Base-by-base conservation (phyloP, 78 protist genomes). In the Chrysochromulina parva region DNA sequence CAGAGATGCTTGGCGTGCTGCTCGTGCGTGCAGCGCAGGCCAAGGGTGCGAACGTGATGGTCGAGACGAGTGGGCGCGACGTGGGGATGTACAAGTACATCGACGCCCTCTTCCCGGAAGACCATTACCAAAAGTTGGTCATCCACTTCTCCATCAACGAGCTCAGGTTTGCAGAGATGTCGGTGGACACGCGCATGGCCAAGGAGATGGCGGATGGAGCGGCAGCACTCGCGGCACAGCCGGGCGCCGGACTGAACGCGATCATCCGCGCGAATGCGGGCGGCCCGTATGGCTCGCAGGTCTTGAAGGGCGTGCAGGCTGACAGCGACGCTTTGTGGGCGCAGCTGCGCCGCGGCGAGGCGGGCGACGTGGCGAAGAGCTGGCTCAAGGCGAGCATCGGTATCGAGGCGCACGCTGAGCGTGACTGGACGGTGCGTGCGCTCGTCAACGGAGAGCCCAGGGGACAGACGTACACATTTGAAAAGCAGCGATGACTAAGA, bases 11-110 rank as follows among this genome's bases (percentile, higher is more conserved):
- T 6, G 89, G 89, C 24, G 89, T 47, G 76, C 10, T 85, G 89
- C 57, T 85, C 26, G 76, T 85, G 24, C 7, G 22, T 0, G 89
- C 7, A 6, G 89, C 89, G 48, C 57, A 14, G 47, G 53, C 9
- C 50, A 0, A 16, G n/a, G 7, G 57, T 19, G 2, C 47, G 47
- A 85, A 85, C 57, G 73, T 85, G 57, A 85, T 85, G 89, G 87
- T 81, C 48, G 87, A 81, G 87, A 81, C 87, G 38, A 16, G 19
- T 2, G 78, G 90, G 20, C 90, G 90, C 3, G 90, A 87, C 90
- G n/a, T 67, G 4, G 90, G 47, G 38, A 87, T 87, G 90, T 87
- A 67, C 62, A 6, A 67, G 54, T 87, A 87, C 90, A 19, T 87
- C 53, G 82, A 87, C 82, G 48, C 47, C 48, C 24, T 87, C 48